A percentile compares a stretch with the other conserved stretches of the same genome.
Evolutionary conservation across 2,329 filamentous ascomycete genomes (phyloP).

Genomic region (Acrocalymma vagum): DNA sequence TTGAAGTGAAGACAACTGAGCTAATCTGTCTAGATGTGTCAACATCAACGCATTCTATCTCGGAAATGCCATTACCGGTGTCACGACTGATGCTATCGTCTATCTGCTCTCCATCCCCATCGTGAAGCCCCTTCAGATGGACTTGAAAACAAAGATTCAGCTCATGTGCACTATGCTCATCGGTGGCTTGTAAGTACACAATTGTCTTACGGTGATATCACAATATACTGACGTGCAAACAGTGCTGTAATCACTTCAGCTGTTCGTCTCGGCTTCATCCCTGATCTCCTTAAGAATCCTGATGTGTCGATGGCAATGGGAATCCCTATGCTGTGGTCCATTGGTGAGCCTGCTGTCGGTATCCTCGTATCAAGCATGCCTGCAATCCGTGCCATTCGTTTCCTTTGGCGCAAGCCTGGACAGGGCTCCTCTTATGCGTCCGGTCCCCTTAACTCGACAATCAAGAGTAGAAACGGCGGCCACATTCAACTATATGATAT

Average conservation of each 20-base stretch:
- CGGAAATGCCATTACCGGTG: conserved; percentile 30
- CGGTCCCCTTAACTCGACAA: conserved; percentile 9
- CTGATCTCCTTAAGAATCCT: conserved; percentile 17
- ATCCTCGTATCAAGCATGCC: conserved; percentile 28
- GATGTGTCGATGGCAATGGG: conserved; percentile 27
- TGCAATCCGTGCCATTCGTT: conserved; percentile 25
- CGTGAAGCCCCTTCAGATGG: conserved; percentile 26
- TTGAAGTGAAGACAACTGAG: not conserved
- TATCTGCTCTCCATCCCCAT: conserved; percentile 30
- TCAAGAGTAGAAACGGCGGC: conserved; percentile 13
- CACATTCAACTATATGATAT: conserved; percentile 24
- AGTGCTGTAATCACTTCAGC: conserved; percentile 28
- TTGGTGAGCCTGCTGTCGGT: conserved; percentile 26
- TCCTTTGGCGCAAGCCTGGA: conserved; percentile 17
- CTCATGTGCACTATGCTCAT: conserved; percentile 28
- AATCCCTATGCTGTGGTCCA: conserved; percentile 27
- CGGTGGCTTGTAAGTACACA: conserved; percentile 33
- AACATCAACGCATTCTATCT: conserved; percentile 35
- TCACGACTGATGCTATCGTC: conserved; percentile 28
- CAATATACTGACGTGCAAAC: conserved; percentile 1
- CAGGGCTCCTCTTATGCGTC: conserved; percentile 19
- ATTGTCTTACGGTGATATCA: not conserved
- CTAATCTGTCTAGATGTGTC: conserved; percentile 21
- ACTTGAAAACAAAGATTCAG: conserved; percentile 25
- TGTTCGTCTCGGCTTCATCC: conserved; percentile 28